phyloP scores from a whole-genome alignment of 2,329 filamentous ascomycete genomes.

The Colletotrichum neosansevieriae region DNA sequence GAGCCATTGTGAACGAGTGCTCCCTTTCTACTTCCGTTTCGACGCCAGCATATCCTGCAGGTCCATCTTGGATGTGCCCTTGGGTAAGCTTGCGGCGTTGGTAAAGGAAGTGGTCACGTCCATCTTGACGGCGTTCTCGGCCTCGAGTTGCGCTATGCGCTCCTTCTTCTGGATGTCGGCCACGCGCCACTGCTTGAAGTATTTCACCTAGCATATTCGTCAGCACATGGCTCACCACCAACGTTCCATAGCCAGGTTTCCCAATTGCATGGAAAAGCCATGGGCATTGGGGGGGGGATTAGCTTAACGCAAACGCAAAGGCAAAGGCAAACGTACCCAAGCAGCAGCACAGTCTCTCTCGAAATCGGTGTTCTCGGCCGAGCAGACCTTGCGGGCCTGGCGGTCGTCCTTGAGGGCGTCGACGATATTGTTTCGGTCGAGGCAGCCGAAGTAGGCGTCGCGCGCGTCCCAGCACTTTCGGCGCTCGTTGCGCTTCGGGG shows the following conservation, averaged over 20 bases:
- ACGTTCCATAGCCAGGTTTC: too few species aligned
- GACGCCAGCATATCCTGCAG: constrained; percentile 55
- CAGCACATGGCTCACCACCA: too few species aligned
- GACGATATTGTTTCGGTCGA: constrained; percentile 84
- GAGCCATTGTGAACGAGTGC: background rate
- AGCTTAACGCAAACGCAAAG: background rate
- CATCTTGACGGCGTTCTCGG: constrained; percentile 77
- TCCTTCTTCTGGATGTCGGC: constrained; percentile 90
- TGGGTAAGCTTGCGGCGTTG: constrained; percentile 27
- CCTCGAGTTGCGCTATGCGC: constrained; percentile 80
- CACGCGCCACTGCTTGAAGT: constrained; percentile 97
- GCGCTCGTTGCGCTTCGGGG: constrained; percentile 87
- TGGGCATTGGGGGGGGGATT: too few species aligned
- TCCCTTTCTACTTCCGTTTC: constrained; percentile 29
- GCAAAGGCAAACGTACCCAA: constrained; percentile 75
- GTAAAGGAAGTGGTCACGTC: constrained; percentile 54
- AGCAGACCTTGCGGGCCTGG: constrained; percentile 55
- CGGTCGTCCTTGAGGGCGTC: constrained; percentile 68
- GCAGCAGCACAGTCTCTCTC: constrained; percentile 88
- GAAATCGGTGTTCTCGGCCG: constrained; percentile 66
- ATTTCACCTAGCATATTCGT: constrained; percentile 76
- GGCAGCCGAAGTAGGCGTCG: constrained; percentile 88
- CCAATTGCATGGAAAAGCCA: too few species aligned
- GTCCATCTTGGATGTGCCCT: constrained; percentile 50
- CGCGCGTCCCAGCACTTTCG: constrained; percentile 89